Evolutionary conservation across 805 yeast genomes (phyloP).

Genomic region (Schwanniomyces sp.): DNA sequence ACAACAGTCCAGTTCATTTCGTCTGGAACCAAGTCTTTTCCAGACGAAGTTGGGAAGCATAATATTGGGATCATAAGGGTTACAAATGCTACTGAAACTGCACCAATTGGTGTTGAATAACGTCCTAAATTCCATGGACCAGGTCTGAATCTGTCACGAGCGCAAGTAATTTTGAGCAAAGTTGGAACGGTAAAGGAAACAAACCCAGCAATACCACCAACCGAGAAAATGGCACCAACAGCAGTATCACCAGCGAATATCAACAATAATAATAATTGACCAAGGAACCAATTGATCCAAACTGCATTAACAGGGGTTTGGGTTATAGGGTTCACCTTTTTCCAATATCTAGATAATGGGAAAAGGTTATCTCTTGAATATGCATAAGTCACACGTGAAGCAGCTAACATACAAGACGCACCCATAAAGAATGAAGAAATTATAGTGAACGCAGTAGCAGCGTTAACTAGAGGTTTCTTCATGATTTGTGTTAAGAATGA

Average conservation of each 20-base stretch:
- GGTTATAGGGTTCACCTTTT: conserved; percentile 49
- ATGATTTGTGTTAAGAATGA: conserved; percentile 52
- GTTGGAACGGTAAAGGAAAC: conserved; percentile 69
- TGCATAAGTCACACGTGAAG: conserved; percentile 65
- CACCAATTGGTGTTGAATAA: conserved; percentile 49
- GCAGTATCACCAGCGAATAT: conserved; percentile 67
- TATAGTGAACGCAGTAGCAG: conserved; percentile 37
- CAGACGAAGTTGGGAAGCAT: conserved; percentile 50
- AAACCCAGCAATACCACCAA: conserved; percentile 69
- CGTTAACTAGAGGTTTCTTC: conserved; percentile 33
- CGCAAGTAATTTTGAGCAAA: conserved; percentile 54
- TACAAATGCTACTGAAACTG: conserved; percentile 50
- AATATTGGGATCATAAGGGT: conserved; percentile 58
- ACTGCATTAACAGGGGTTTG: conserved; percentile 67
- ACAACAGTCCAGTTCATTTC: conserved; percentile 65
- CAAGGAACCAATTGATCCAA: conserved; percentile 55
- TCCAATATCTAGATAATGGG: conserved; percentile 54
- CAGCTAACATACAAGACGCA: conserved; percentile 55
- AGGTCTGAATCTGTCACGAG: conserved; percentile 50
- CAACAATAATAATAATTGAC: conserved; percentile 54
- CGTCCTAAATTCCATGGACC: conserved; percentile 71
- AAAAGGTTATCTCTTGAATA: conserved; percentile 69
- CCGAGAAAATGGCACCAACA: conserved; percentile 69
- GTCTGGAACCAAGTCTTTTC: conserved; percentile 35
- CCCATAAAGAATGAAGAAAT: conserved; percentile 44